phyloP scores from a whole-genome alignment of 2,329 filamentous ascomycete species.

The Fusarium goolgardi region DNA sequence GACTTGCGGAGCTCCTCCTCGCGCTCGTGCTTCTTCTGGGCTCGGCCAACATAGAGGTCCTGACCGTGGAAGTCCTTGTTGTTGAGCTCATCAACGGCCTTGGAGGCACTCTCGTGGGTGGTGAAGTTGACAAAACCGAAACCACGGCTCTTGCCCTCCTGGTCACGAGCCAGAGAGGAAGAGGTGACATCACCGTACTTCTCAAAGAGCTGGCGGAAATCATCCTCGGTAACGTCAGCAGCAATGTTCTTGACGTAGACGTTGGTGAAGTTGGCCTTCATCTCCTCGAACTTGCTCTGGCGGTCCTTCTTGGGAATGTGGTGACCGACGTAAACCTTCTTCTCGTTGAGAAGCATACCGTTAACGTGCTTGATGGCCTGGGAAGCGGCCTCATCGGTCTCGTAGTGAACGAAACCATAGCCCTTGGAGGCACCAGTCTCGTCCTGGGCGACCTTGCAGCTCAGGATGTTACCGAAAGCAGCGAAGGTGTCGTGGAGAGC shows the following conservation, averaged over 20 bases:
- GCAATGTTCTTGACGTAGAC: constrained; percentile 99
- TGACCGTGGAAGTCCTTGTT: constrained; percentile 92
- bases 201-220: constrained; percentile 94
- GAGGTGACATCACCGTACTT: constrained; percentile 95
- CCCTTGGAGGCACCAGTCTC: constrained; percentile 97
- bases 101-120: constrained; percentile 85
- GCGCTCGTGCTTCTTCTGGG: constrained; percentile 99
- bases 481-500: constrained; percentile 99
- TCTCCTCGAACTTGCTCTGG: constrained; percentile 99
- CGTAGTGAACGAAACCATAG: constrained; percentile 99
- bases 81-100: constrained; percentile 92
- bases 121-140: constrained; percentile 98
- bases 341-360: constrained; percentile 99
- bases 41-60: constrained; percentile 96
- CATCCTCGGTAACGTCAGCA: constrained; percentile 85
- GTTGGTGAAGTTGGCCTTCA: constrained; percentile 99
- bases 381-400: constrained; percentile 96
- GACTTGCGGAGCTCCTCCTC: constrained; percentile 99
- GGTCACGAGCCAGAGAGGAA: constrained; percentile 89
- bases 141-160: constrained; percentile 91
- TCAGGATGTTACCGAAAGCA: constrained; percentile 98
- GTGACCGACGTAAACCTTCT: constrained; percentile 99
- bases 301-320: constrained; percentile 99
- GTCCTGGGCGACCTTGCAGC: constrained; percentile 99
- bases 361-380: constrained; percentile 99